Evolutionary conservation across 2,329 filamentous ascomycete species (phyloP).

Genomic region (Phaeoacremonium minimum): DNA sequence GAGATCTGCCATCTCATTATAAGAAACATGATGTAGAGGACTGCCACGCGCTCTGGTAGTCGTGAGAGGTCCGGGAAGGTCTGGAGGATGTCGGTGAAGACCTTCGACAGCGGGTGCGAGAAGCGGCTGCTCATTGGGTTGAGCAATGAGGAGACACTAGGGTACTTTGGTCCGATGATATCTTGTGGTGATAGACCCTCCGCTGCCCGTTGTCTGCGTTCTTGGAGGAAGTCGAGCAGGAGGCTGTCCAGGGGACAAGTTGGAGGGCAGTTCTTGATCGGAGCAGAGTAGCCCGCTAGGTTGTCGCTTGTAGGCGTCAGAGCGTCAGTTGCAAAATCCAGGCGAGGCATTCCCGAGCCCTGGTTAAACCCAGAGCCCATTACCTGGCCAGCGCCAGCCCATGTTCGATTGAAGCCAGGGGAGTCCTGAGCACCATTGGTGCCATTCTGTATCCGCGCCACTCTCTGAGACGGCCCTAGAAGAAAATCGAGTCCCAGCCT

Average conservation of each 20-base stretch:
- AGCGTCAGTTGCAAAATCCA: slow-evolving; percentile 16
- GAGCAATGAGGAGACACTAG: slow-evolving; percentile 72
- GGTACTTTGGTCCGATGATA: slow-evolving; percentile 73
- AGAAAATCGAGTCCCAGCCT: slow-evolving; percentile 71
- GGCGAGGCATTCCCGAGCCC: too few species aligned
- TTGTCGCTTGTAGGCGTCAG: too few species aligned
- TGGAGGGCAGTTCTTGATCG: slow-evolving; percentile 57
- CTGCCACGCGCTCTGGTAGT: slow-evolving; percentile 78
- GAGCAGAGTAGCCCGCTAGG: slow-evolving; percentile 19
- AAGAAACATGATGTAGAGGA: slow-evolving; percentile 83
- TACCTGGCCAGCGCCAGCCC: slow-evolving; percentile 24
- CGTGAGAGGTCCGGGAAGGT: slow-evolving; percentile 77
- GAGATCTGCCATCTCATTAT: slow-evolving; percentile 82
- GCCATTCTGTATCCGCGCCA: slow-evolving; percentile 46
- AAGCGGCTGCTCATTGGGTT: slow-evolving; percentile 61
- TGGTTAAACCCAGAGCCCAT: background rate
- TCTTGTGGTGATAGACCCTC: slow-evolving; percentile 61
- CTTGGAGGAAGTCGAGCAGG: slow-evolving; percentile 73
- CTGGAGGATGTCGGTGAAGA: slow-evolving; percentile 79
- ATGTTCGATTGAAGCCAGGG: slow-evolving; percentile 36
- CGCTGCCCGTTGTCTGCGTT: slow-evolving; percentile 61
- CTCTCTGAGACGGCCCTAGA: slow-evolving; percentile 55
- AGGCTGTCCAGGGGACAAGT: slow-evolving; percentile 76
- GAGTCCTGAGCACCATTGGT: slow-evolving; percentile 43
- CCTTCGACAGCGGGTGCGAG: slow-evolving; percentile 74